phyloP scores from a whole-genome alignment of 2,329 filamentous ascomycete species.

The Scopulariopsis brevicaulis region DNA sequence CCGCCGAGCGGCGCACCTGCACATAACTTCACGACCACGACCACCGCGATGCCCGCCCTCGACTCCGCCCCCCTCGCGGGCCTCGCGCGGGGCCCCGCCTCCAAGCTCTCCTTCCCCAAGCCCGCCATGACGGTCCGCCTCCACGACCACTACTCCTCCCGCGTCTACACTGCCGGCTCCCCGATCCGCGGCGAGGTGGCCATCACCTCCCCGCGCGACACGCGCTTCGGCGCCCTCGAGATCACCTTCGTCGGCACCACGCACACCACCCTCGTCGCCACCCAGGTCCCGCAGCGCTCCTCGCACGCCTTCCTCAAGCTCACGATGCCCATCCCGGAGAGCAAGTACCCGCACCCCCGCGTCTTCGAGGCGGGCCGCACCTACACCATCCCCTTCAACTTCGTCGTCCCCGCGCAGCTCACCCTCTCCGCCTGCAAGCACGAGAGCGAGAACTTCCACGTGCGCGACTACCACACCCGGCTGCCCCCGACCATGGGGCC shows the following conservation, averaged over 20 bases:
- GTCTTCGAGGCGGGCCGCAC: conserved; percentile 34
- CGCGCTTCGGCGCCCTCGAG: conserved; percentile 37
- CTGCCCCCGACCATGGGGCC: conserved; percentile 38
- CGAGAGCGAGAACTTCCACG: conserved; percentile 25
- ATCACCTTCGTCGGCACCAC: conserved; percentile 39
- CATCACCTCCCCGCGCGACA: conserved; percentile 31
- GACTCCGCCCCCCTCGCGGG: neutral
- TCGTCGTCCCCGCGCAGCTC: conserved; percentile 45
- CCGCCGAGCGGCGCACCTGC: neutral
- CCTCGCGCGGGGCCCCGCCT: neutral
- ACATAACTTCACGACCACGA: neutral
- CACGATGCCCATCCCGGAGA: conserved; percentile 38
- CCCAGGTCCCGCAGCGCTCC: conserved; percentile 33
- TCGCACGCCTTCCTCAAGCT: conserved; percentile 44
- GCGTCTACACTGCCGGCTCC: conserved; percentile 44
- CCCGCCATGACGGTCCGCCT: conserved; percentile 35
- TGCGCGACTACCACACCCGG: conserved; percentile 39
- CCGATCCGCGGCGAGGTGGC: conserved; percentile 35
- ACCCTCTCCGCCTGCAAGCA: conserved; percentile 46
- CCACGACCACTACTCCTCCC: conserved; percentile 40
- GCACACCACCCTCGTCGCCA: conserved; percentile 37
- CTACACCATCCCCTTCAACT: conserved; percentile 45
- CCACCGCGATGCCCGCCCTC: neutral
- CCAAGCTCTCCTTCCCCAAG: conserved; percentile 11
- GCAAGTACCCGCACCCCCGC: conserved; percentile 31